phyloP scores from a whole-genome alignment of 2,329 filamentous ascomycete genomes.

The Rosellinia necatrix region DNA sequence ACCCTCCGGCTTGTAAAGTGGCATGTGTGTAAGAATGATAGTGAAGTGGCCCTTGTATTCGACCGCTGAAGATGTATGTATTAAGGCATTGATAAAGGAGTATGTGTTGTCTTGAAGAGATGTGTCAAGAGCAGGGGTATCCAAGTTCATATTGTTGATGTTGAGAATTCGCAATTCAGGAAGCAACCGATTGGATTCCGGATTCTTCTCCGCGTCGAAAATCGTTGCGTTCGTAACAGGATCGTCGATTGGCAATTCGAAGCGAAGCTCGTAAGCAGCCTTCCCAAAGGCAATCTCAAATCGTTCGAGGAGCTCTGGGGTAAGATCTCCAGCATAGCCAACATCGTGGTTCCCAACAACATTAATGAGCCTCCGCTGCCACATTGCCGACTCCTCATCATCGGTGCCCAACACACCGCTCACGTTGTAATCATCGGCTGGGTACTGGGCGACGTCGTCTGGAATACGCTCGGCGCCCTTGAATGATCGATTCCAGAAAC shows the following conservation, averaged over 20 bases:
- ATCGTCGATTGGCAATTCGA: conserved; percentile 58
- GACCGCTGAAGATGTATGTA: conserved; percentile 65
- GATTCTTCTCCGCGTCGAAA: conserved; percentile 49
- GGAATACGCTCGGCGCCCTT: conserved; percentile 67
- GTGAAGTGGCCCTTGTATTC: conserved; percentile 71
- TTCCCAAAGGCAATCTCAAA: conserved; percentile 87
- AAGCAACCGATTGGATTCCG: conserved; percentile 51
- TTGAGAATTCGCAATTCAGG: conserved; percentile 82
- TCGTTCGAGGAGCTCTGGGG: conserved; percentile 71
- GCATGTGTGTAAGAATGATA: conserved; percentile 88
- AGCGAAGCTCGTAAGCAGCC: conserved; percentile 88
- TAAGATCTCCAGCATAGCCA: conserved; percentile 92
- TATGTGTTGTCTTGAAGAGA: conserved; percentile 78
- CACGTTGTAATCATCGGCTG: conserved; percentile 54
- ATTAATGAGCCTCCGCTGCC: conserved; percentile 82
- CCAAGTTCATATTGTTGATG: conserved; percentile 92
- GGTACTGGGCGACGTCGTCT: conserved; percentile 56
- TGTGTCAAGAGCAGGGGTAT: conserved; percentile 73
- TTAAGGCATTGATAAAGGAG: conserved; percentile 72
- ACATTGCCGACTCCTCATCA: conserved; percentile 56
- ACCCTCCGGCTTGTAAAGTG: conserved; percentile 80
- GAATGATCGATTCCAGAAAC: conserved; percentile 85
- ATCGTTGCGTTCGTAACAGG: conserved; percentile 47
- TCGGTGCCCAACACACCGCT: conserved; percentile 54
- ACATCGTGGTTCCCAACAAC: conserved; percentile 96